phyloP scores from a whole-genome alignment of 2,329 filamentous ascomycete genomes.

The Dothidotthia symphoricarpi region DNA sequence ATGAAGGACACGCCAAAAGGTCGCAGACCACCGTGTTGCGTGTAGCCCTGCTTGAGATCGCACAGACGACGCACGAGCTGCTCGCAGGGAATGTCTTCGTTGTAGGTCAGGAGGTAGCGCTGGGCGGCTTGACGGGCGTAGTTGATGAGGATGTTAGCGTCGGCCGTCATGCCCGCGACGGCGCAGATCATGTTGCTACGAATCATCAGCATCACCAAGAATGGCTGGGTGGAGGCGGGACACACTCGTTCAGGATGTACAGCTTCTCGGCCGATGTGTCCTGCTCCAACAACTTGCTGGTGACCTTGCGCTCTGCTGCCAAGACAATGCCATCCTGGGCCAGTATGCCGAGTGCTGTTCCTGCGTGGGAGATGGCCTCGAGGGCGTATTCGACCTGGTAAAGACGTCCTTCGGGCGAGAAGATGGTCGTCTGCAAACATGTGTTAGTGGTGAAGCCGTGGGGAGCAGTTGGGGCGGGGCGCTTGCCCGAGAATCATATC shows the following conservation, averaged over 20 bases:
- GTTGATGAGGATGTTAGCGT: conserved; percentile 99
- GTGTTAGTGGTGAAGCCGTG: conserved; percentile 21
- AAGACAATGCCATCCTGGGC: conserved; percentile 98
- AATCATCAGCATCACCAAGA: conserved; percentile 6
- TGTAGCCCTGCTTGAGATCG: conserved; percentile 98
- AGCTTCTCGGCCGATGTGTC: conserved; percentile 99
- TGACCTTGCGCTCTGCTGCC: conserved; percentile 97
- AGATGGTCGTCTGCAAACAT: conserved; percentile 83
- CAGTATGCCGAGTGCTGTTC: conserved; percentile 92
- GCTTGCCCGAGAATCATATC: conserved; percentile 94
- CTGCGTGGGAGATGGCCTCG: conserved; percentile 97
- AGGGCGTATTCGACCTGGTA: conserved; percentile 99
- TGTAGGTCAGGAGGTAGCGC: conserved; percentile 97
- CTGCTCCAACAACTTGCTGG: conserved; percentile 97
- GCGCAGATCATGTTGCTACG: conserved; percentile 98
- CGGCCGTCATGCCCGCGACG: conserved; percentile 97
- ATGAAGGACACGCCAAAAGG: conserved; percentile 99
- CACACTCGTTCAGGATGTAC: conserved; percentile 97
- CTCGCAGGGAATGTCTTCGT: conserved; percentile 99
- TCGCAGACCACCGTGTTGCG: conserved; percentile 95
- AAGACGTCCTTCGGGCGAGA: conserved; percentile 96
- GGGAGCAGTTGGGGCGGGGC: conserved; percentile 7
- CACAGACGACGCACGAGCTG: conserved; percentile 95
- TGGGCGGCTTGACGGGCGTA: conserved; percentile 96
- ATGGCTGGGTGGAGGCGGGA: background rate